phyloP scores from a whole-genome alignment of 2,329 filamentous ascomycete species.

The Aspergillus brasiliensis region DNA sequence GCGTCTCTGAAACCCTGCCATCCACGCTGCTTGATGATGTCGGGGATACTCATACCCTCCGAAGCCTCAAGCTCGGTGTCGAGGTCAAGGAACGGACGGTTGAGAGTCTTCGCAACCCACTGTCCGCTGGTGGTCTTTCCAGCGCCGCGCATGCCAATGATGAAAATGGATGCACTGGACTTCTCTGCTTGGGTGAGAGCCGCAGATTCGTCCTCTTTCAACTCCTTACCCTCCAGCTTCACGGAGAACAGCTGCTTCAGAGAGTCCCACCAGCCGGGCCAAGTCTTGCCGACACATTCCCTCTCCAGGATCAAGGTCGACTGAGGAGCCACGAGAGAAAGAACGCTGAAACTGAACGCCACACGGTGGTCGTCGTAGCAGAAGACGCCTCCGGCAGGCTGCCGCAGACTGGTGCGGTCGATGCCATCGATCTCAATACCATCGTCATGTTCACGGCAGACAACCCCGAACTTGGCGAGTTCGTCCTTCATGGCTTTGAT shows the following conservation, averaged over 20 bases:
- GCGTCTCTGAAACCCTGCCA: slow-evolving; percentile 87
- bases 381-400: slow-evolving; percentile 70
- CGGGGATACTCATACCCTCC: slow-evolving; percentile 75
- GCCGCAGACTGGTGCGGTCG: slow-evolving; percentile 52
- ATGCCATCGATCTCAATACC: slow-evolving; percentile 73
- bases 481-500: slow-evolving; percentile 95
- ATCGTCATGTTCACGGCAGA: slow-evolving; percentile 85
- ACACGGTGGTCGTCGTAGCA: slow-evolving; percentile 98
- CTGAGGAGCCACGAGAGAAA: slow-evolving; percentile 70
- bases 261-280: slow-evolving; percentile 98
- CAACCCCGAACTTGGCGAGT: slow-evolving; percentile 88
- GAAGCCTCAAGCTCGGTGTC: slow-evolving; percentile 81
- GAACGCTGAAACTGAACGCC: slow-evolving; percentile 96
- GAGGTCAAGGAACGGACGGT: slow-evolving; percentile 79
- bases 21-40: slow-evolving; percentile 75
- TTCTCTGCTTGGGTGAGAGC: slow-evolving; percentile 43
- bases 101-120: slow-evolving; percentile 77
- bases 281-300: slow-evolving; percentile 94
- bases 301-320: slow-evolving; percentile 81
- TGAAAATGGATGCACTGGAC: slow-evolving; percentile 71
- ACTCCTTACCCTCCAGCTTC: slow-evolving; percentile 73
- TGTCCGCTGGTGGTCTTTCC: slow-evolving; percentile 92
- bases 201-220: slow-evolving; percentile 41
- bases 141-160: slow-evolving; percentile 96
- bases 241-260: slow-evolving; percentile 77